Conservation (phyloP, 2,329 filamentous ascomycete genomes). For the Penicillium polonicum region DNA sequence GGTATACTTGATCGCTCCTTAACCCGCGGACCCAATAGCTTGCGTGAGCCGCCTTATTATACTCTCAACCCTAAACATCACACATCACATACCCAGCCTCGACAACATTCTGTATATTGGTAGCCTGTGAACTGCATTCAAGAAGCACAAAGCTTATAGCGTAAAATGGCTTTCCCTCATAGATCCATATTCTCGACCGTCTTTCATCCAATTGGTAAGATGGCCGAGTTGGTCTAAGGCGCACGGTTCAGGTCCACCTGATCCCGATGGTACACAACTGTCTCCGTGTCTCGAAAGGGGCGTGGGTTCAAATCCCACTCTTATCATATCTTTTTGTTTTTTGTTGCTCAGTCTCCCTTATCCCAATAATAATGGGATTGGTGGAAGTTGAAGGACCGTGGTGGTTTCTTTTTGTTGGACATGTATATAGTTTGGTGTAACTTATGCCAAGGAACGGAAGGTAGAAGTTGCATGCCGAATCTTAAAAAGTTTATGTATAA, state of each 20-base stretch:
- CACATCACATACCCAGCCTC: background rate
- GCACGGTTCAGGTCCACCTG: constrained; percentile 36
- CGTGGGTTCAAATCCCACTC: constrained; percentile 17
- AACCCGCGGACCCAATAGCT: background rate
- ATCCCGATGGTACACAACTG: constrained; percentile 19
- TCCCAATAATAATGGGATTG: background rate
- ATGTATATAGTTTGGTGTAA: background rate
- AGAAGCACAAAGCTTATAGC: background rate
- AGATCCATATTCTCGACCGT: rapidly evolving
- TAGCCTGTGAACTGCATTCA: background rate
- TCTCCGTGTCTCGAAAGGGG: constrained; percentile 15
- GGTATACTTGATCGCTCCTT: background rate
- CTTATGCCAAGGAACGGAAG: background rate
- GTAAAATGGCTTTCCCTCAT: too few species aligned
- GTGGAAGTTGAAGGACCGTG: background rate
- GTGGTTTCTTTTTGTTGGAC: background rate
- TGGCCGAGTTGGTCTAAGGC: constrained; percentile 40
- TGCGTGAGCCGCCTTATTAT: background rate
- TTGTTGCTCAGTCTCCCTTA: background rate
- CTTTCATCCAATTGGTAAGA: constrained; percentile 19
- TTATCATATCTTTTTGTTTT: constrained; percentile 10
- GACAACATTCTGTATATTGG: background rate
- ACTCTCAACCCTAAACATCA: background rate
- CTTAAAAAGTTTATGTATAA: too few species aligned
- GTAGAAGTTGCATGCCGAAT: background rate